These are phyloP conservation scores for Suhomyces emberorum DNA, from an alignment of 805 yeast species.

Conservation along the genomic window DNA sequence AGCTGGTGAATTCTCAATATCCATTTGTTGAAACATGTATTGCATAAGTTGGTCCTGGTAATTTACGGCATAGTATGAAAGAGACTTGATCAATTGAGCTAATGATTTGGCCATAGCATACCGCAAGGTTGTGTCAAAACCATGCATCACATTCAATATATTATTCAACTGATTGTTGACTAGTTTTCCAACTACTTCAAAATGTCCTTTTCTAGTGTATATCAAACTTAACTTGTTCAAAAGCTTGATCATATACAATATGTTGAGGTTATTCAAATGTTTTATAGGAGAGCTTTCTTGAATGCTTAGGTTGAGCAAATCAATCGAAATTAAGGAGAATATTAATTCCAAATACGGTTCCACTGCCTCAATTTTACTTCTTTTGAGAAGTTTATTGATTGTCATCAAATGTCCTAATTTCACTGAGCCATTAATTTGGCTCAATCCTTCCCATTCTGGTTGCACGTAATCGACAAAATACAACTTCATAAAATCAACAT, in stretches of 20 bases:
- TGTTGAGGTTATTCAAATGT: constrained; percentile 13
- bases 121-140: constrained; percentile 53
- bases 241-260: constrained; percentile 32
- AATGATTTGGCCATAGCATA: constrained; percentile 66
- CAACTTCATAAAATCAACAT: constrained; percentile 23
- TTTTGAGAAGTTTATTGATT: constrained; percentile 36
- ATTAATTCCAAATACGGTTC: constrained; percentile 10
- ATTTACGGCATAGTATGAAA: constrained; percentile 32
- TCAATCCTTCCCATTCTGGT: constrained; percentile 17
- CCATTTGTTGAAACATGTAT: constrained; percentile 32
- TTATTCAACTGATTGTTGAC: constrained; percentile 45
- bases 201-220: constrained; percentile 21
- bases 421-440: constrained; percentile 7
- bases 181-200: constrained; percentile 44
- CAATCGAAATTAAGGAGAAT: constrained; percentile 15
- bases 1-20: constrained; percentile 14
- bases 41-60: constrained; percentile 42
- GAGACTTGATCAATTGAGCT: constrained; percentile 42
- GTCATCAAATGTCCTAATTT: constrained; percentile 41
- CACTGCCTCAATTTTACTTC: constrained; percentile 10
- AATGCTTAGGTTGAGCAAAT: constrained; percentile 12
- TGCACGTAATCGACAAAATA: constrained; percentile 16
- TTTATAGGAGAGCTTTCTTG: constrained; percentile 7
- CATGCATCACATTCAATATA: constrained; percentile 31
- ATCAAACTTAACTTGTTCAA: constrained; percentile 35